A percentile compares a stretch with the other conserved stretches of the same genome.
These are phyloP conservation scores for Crotalaria pallida DNA, from an alignment of 306 rosid species.

Conservation along the genomic window DNA sequence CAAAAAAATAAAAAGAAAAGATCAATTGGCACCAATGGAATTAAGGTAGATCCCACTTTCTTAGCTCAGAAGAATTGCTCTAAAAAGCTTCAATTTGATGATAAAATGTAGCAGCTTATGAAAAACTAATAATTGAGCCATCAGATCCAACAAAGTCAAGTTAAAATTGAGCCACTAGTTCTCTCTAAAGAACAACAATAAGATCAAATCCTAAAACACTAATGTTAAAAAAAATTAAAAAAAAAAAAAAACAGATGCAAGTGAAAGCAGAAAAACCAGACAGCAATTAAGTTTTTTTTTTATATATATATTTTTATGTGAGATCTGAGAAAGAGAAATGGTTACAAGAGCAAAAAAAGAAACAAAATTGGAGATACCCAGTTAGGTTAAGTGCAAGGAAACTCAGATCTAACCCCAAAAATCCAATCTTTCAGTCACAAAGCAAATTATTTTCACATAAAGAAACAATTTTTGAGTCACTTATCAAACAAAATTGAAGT, in stretches of 20 bases:
- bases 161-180: background rate
- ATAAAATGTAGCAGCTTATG: background rate
- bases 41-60: background rate
- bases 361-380: slow-evolving; percentile 4
- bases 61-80: background rate
- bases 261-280: background rate
- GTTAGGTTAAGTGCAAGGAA: slow-evolving; percentile 11
- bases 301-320: no score
- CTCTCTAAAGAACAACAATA: background rate
- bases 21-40: background rate
- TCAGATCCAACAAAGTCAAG: slow-evolving; percentile 25
- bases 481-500: background rate
- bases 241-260: background rate
- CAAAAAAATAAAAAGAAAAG: background rate
- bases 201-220: background rate
- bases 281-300: background rate
- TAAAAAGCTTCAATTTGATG: background rate
- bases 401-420: slow-evolving; percentile 56
- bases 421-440: background rate
- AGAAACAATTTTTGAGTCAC: background rate
- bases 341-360: slow-evolving; percentile 12
- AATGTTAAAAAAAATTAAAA: background rate
- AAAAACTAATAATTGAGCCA: slow-evolving; percentile 19
- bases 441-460: background rate
- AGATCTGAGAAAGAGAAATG: slow-evolving; percentile 32